Percentiles rank a stretch among this genome's conserved stretches.
Conservation (phyloP, 768 basidiomycete genomes). For the Steccherinum ochraceum region DNA sequence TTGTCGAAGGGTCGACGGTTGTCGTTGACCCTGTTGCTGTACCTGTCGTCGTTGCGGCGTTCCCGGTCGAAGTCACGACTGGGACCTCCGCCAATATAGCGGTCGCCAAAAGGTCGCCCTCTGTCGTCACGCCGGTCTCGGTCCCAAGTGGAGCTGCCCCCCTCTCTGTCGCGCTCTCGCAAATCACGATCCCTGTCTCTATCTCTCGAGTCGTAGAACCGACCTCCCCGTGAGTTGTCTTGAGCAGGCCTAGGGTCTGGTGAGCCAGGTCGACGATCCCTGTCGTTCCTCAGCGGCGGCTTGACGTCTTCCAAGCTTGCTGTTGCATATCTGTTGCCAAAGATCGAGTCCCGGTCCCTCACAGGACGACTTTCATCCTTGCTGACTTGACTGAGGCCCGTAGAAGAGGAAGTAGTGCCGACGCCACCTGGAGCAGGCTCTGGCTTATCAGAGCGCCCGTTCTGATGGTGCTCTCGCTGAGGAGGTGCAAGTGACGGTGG, state of each 20-base stretch:
- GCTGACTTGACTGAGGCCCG: constrained; percentile 18
- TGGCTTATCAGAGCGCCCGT: constrained; percentile 6
- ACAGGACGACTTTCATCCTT: constrained; percentile 20
- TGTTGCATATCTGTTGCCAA: constrained; percentile 8
- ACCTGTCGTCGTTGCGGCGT: constrained; percentile 33
- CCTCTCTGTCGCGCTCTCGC: constrained; percentile 7
- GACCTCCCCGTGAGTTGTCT: constrained; percentile 3
- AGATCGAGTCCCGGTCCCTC: constrained; percentile 18
- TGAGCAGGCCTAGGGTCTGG: not conserved
- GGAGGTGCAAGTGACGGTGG: not conserved
- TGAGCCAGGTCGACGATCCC: not conserved
- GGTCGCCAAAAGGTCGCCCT: constrained; percentile 21
- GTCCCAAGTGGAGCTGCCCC: constrained; percentile 27
- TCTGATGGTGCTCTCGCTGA: not conserved
- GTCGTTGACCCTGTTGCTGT: constrained; percentile 25
- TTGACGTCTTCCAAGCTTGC: constrained; percentile 20
- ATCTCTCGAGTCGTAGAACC: not conserved
- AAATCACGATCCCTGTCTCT: constrained; percentile 1
- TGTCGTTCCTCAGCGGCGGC: constrained; percentile 15
- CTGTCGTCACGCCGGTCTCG: constrained; percentile 25
- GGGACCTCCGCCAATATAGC: constrained; percentile 26
- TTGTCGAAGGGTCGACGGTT: constrained; percentile 41
- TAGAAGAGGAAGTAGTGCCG: constrained; percentile 13
- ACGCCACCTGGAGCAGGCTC: constrained; percentile 9
- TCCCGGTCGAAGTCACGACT: constrained; percentile 30